phyloP scores from a whole-genome alignment of 805 yeast species.

The Teunomyces gatunensis region DNA sequence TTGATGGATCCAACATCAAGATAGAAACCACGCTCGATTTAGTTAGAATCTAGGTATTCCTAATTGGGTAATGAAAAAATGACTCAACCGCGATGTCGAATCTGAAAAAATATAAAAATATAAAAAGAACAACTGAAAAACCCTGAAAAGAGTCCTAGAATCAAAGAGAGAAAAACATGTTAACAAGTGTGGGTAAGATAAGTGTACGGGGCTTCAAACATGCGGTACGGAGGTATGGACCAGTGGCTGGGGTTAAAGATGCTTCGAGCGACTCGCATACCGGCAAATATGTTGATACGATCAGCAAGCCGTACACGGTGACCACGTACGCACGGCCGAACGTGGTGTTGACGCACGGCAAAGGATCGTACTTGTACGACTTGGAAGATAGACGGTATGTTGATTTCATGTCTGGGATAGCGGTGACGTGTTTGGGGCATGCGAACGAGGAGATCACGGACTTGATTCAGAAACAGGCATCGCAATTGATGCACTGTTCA shows the following conservation, averaged over 20 bases:
- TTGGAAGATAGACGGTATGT: slow-evolving; percentile 72
- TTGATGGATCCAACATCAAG: slow-evolving; percentile 15
- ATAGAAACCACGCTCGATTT: slow-evolving; percentile 44
- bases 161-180: background rate
- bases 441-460: slow-evolving; percentile 70
- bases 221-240: background rate
- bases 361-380: slow-evolving; percentile 81
- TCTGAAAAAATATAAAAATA: slow-evolving; percentile 9
- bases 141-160: background rate
- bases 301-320: slow-evolving; percentile 54
- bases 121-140: background rate
- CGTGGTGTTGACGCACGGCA: slow-evolving; percentile 73
- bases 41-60: slow-evolving; percentile 23
- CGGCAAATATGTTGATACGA: slow-evolving; percentile 42
- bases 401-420: slow-evolving; percentile 95
- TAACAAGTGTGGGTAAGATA: background rate
- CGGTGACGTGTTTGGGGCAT: slow-evolving; percentile 95
- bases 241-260: slow-evolving; percentile 15
- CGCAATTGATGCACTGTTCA: slow-evolving; percentile 74
- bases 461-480: slow-evolving; percentile 69
- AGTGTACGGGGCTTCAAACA: background rate
- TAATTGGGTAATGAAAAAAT: slow-evolving; percentile 18
- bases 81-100: slow-evolving; percentile 37
- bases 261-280: slow-evolving; percentile 32
- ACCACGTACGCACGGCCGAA: slow-evolving; percentile 81